Percentiles rank a stretch among this genome's conserved stretches.
phyloP scores from a whole-genome alignment of 192 early-diverging fungal genomes.

The Coemansia sp. region DNA sequence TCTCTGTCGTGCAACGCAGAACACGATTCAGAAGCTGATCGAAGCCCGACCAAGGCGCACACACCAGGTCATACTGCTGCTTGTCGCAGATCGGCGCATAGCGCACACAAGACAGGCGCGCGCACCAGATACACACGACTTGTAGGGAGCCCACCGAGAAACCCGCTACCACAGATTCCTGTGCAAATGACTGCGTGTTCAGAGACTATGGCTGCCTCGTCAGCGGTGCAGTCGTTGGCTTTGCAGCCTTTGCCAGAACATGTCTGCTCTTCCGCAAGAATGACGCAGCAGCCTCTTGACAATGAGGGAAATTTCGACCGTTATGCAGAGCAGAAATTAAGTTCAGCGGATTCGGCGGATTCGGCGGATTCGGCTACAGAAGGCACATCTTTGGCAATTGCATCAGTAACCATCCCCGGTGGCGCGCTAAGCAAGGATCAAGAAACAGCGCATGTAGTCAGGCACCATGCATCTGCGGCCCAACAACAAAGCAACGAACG shows the following conservation, averaged over 20 bases:
- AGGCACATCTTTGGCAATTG: too few species aligned
- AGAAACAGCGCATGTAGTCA: background rate
- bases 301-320: too few species aligned
- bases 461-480: background rate
- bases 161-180: slow-evolving; percentile 35
- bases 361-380: background rate
- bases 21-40: background rate
- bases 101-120: background rate
- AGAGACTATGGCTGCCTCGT: background rate
- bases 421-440: background rate
- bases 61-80: background rate
- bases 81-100: background rate
- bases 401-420: too few species aligned
- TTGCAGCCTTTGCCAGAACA: background rate
- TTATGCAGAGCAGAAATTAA: too few species aligned
- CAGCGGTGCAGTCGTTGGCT: background rate
- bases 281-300: too few species aligned
- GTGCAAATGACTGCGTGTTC: slow-evolving; percentile 15
- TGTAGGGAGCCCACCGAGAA: slow-evolving; percentile 35
- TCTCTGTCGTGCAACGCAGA: background rate
- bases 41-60: background rate
- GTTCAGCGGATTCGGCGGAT: slow-evolving; percentile 1
- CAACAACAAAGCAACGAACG: too few species aligned
- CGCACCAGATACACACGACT: slow-evolving; percentile 13
- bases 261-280: too few species aligned